Base-by-base conservation (phyloP, 1,139 yeast species). In the Diutina scorzettiae region DNA sequence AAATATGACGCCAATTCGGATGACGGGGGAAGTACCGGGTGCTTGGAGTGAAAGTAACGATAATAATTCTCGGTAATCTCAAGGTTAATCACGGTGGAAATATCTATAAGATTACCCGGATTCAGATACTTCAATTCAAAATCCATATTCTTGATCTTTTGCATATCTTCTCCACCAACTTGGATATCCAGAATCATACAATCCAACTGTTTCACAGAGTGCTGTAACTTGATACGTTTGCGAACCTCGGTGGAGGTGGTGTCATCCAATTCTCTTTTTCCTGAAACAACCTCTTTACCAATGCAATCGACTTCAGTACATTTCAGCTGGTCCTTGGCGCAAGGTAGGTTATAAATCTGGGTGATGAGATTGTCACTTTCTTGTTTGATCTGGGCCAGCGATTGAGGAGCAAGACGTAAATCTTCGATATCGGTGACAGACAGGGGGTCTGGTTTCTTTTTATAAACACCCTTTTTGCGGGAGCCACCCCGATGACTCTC, bases 401-500 rank as follows among this genome's bases (percentile, higher is more conserved):
- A 19, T 16, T 34, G 27, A 34, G 28, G 12, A 18, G 27, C 18
- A 19, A 28, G 11, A 18, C 28, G 29, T 14, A 46, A 23, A 41
- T 48, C 51, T 37, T 49, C 53, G 6, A 49, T 49, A 28, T 49
- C 51, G 2, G 48, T 48, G 9, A 47, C 31, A 16, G 17, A 37
- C 7, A 19, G 5, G 17, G 9, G 19, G 40, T 41, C 25, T 14
- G 14, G 19, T 17, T 41, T 42, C 21, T 43, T 51, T 36, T 48
- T 53, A 37, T 56, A 54, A 5, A 66, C 66, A 4, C 75, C 76
- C 48, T 66, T 70, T 48, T 60, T 67, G 41, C 77, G 53, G 7
- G 74, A 64, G 1, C 77, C 77, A 20, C 77, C 77, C 45, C 77
- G 53, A 40, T 69, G 65, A 46, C 73, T 66, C 48, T 66, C 68